Evolutionary conservation across 2,329 filamentous ascomycete species (phyloP).

Genomic region (Fusarium humuli): DNA sequence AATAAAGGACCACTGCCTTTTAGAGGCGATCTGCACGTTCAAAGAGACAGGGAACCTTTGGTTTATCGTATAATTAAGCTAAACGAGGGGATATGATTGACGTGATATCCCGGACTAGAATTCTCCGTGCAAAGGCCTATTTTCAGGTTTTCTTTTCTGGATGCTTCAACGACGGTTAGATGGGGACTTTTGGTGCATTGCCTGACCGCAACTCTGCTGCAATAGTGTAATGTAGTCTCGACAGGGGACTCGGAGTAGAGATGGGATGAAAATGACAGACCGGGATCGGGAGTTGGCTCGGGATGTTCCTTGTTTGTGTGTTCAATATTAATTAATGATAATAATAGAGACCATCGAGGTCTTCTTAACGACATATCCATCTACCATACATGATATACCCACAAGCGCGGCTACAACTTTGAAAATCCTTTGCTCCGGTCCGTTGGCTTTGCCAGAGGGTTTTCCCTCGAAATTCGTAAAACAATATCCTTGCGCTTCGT

Average conservation of each 20-base stretch:
- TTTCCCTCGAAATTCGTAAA: slow-evolving; percentile 34
- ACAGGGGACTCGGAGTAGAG: not conserved
- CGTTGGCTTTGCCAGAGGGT: slow-evolving; percentile 22
- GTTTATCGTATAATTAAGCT: not conserved
- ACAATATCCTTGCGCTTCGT: slow-evolving; percentile 11
- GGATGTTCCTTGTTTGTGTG: not conserved
- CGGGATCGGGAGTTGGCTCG: not conserved
- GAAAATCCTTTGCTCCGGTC: slow-evolving; percentile 24
- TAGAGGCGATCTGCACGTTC: slow-evolving; percentile 9
- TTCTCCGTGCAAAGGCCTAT: slow-evolving; percentile 19
- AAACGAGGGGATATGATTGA: not conserved
- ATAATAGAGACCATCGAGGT: slow-evolving; percentile 40
- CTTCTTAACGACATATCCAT: slow-evolving; percentile 28
- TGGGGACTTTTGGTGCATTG: slow-evolving; percentile 1
- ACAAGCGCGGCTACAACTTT: not conserved
- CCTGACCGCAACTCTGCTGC: not conserved
- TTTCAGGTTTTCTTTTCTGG: not conserved
- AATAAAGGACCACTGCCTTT: slow-evolving; percentile 25
- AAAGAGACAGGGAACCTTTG: slow-evolving; percentile 3
- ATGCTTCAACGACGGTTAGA: slow-evolving; percentile 8
- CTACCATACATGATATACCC: slow-evolving; percentile 33
- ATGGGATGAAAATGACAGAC: not conserved
- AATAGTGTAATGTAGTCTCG: not conserved
- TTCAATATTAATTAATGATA: slow-evolving; percentile 38
- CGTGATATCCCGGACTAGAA: slow-evolving; percentile 20